Evolutionary conservation across 352 stramenopile species (phyloP), one percentile per base, ranked within the genome.

Genomic region (Phytophthora vignae): DNA sequence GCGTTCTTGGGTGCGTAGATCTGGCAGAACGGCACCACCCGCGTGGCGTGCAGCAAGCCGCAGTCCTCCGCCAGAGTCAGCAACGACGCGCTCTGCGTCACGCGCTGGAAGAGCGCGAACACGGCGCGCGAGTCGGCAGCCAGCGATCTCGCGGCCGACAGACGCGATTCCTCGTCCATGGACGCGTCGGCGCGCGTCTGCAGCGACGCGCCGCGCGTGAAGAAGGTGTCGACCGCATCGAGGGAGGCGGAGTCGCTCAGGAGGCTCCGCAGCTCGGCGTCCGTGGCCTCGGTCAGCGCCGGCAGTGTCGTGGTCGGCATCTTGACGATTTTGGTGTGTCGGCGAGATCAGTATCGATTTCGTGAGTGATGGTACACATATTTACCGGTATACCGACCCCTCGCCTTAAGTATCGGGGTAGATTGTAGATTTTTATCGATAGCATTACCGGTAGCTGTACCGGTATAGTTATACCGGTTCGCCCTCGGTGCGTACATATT

Each of bases 11-110:
- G 72, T 17, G 74, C 72, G 55, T 78, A 88, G 6, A 94, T 48
- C 60, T 91, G 82, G 64, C 87, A 92, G 62, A 92, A 91, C 8
- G 85, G 82, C 2, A 67, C 70, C 19, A 94, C n/a, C 17, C 84
- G 66, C 55, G 84, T 79, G 27, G 88, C 64, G 40, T 91, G 85
- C n/a, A 93, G 62, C 48, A 81, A 11, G 0, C 58, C 73, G 11
- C 53, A 55, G 27, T 60, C 31, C 4, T 36, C 15, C 42, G 80
- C 66, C 21, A 78, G 61, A 12, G 61, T 33, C 9, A 78, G 19
- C 25, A 87, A 73, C 29, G 66, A 25, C 1, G 63, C 49, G 3
- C 19, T 52, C 10, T 68, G 54, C 19, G 53, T 36, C 22, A 84
- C 58, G 11, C 74, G 79, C 52, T 71, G 60, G 42, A 84, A 87